These are phyloP conservation scores for Juglanconis sp. DNA, from an alignment of 2,329 filamentous ascomycete genomes.

Conservation along the genomic window DNA sequence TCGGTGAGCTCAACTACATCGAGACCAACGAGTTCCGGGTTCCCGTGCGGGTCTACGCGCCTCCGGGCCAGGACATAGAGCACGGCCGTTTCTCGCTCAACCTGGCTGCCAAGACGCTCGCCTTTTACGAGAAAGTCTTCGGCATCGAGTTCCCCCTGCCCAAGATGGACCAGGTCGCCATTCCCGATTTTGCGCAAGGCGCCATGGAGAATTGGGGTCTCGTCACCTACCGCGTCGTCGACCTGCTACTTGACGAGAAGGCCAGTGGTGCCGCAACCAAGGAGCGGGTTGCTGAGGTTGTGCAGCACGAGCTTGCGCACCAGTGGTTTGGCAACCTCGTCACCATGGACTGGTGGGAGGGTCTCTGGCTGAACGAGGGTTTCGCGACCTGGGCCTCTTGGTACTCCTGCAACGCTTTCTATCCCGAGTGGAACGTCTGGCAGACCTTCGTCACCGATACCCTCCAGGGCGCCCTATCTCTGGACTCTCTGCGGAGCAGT, in stretches of 20 bases:
- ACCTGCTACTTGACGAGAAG: conserved; percentile 88
- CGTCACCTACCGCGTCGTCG: conserved; percentile 90
- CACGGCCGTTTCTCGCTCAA: conserved; percentile 88
- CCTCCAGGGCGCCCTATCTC: conserved; percentile 78
- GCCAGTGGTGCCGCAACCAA: conserved; percentile 84
- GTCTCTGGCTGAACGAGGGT: conserved; percentile 85
- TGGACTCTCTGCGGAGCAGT: conserved; percentile 90
- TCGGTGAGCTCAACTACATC: conserved; percentile 90
- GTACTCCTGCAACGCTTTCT: conserved; percentile 91
- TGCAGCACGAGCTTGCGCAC: conserved; percentile 93
- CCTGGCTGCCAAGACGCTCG: conserved; percentile 82
- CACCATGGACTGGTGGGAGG: conserved; percentile 94
- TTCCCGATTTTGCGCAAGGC: conserved; percentile 91
- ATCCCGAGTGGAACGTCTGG: conserved; percentile 98
- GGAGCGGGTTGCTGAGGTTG: conserved; percentile 89
- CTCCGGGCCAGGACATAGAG: conserved; percentile 83
- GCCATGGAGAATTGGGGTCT: conserved; percentile 99
- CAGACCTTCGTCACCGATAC: conserved; percentile 92
- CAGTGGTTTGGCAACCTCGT: conserved; percentile 92
- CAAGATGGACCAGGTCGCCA: conserved; percentile 96
- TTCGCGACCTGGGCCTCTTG: conserved; percentile 84
- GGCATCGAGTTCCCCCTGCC: conserved; percentile 81
- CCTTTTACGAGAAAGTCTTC: conserved; percentile 95
- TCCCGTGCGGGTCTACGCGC: conserved; percentile 90
- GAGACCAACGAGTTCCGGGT: conserved; percentile 90